Base-by-base conservation (phyloP, 257 asterid species). In the Galeopsis tetrahit region DNA sequence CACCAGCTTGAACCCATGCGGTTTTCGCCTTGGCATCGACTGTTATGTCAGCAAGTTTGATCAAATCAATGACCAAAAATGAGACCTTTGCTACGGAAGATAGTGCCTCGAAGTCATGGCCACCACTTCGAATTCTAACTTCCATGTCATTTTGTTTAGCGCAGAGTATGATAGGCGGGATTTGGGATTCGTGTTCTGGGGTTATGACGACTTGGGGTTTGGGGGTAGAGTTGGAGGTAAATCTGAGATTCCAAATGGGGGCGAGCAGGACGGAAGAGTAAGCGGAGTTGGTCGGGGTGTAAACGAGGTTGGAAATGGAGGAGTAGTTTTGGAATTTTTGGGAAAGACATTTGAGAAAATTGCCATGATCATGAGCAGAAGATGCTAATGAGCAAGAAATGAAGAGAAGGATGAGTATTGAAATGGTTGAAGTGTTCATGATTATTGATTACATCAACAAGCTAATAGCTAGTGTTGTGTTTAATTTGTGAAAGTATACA, bases 91-190 rank as follows among this genome's bases (percentile, higher is more conserved):
- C 74, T 2, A 53, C 51, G 17, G 61, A 83, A 10, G 87, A 82
- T 4, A 82, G 79, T 3, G 82, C 85, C 65, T 75, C 85, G 10
- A 62, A 63, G 71, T 82, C 85, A n/a, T 82, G 86, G 60, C 86
- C 86, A 5, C 83, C 85, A 4, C 88, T 80, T 32, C 81, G 57
- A 0, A 38, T 69, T 65, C 83, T 64, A 34, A 77, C 75, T 15
- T 79, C 66, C 31, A 79, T 0, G 21, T 51, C 82, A 3, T 15
- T 55, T 5, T 66, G 34, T 15, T 42, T 77, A 46, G 81, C 69
- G 4, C 84, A 80, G 14, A 28, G 13, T 6, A 76, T 6, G 49
- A 74, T 3, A 6, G 72, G 52, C 0, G 57, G 82, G 46, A 80
- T 21, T 10, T 80, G 79, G 11, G 69, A 72, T 63, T 76, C 75